phyloP scores from a whole-genome alignment of 768 basidiomycete species.

The Suillus tomentosus region DNA sequence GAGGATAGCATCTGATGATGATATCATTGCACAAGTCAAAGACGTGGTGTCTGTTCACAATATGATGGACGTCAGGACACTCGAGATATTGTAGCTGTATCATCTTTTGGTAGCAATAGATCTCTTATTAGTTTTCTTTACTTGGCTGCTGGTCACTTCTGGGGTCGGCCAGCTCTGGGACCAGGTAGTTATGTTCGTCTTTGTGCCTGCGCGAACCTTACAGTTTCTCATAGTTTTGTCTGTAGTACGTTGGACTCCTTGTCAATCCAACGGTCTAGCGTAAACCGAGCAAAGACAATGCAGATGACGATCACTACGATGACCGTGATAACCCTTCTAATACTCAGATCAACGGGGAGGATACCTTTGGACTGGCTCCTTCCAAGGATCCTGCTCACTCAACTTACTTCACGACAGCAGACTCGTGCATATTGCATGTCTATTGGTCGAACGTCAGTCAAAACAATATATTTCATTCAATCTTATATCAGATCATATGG shows the following conservation, averaged over 20 bases:
- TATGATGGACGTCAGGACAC: no score
- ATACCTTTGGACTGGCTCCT: not conserved
- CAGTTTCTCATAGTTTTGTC: slow-evolving; percentile 48
- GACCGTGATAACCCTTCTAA: slow-evolving; percentile 9
- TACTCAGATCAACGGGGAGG: slow-evolving; percentile 3
- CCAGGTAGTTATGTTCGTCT: slow-evolving; percentile 44
- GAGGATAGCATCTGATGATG: no score
- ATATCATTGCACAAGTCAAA: no score
- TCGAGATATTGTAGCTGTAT: no score
- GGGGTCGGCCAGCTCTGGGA: slow-evolving; percentile 58
- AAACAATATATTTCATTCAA: no score
- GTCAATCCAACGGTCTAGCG: slow-evolving; percentile 42
- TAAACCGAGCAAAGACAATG: slow-evolving; percentile 38
- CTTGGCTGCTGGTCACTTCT: slow-evolving; percentile 37
- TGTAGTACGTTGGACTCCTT: slow-evolving; percentile 54
- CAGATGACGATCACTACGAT: slow-evolving; percentile 28
- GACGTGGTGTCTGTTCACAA: no score
- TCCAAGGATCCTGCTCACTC: slow-evolving; percentile 30
- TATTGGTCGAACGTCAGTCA: no score
- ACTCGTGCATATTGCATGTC: no score
- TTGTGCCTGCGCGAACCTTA: not conserved
- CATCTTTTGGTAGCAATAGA: no score
- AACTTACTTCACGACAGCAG: not conserved
- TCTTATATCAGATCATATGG: no score
- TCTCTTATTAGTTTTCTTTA: not conserved